phyloP scores from a whole-genome alignment of 2,329 filamentous ascomycete genomes.

The Hypoxylon sp. region DNA sequence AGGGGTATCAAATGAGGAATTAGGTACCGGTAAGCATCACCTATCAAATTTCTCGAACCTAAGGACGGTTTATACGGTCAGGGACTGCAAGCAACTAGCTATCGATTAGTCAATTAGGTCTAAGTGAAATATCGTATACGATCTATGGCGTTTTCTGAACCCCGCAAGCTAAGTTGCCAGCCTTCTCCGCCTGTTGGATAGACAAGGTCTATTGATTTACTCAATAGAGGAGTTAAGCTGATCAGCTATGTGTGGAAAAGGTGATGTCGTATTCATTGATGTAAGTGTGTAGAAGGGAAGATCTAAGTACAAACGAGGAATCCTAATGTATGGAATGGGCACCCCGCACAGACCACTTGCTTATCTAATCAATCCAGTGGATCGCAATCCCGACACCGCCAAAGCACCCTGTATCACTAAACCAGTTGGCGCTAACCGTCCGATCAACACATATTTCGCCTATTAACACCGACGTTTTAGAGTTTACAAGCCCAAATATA shows the following conservation, averaged over 20 bases:
- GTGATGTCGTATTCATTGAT: no score
- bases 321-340: no score
- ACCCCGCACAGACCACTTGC: no score
- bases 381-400: no score
- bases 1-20: background rate
- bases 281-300: no score
- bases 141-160: background rate
- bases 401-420: background rate
- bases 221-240: no score
- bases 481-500: background rate
- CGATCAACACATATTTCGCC: background rate
- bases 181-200: no score
- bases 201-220: no score
- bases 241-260: no score
- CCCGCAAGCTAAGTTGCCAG: background rate
- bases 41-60: background rate
- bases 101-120: background rate
- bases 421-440: background rate
- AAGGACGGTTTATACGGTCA: background rate
- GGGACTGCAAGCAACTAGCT: background rate
- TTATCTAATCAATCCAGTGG: no score
- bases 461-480: background rate
- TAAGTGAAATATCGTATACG: background rate
- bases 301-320: no score
- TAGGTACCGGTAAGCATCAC: background rate